Evolutionary conservation across 148 eudicot species (phyloP).

Genomic region (Heliosperma pusillum): DNA sequence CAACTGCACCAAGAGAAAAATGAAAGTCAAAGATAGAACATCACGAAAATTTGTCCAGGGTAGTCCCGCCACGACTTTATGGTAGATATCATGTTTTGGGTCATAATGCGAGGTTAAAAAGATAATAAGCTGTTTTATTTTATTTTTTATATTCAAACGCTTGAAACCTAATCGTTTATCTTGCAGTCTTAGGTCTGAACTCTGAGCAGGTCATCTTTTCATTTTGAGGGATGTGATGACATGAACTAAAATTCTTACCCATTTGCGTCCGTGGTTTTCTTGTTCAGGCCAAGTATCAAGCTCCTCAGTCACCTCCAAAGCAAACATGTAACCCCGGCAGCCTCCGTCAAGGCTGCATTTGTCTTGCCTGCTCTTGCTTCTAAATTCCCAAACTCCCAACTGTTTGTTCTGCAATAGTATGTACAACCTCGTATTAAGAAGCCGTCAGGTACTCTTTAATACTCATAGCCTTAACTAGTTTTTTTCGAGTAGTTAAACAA

Average conservation of each 20-base stretch:
- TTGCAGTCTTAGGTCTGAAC: background rate
- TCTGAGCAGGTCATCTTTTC: too few species aligned
- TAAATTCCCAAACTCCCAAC: constrained; percentile 53
- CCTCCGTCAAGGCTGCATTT: constrained; percentile 39
- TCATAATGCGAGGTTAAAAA: too few species aligned
- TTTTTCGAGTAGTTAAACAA: too few species aligned
- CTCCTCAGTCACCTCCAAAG: constrained; percentile 52
- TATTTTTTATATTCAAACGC: background rate
- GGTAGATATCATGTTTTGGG: too few species aligned
- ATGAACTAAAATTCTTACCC: constrained; percentile 32
- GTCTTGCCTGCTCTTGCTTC: constrained; percentile 50
- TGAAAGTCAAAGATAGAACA: background rate
- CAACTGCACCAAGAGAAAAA: constrained; percentile 20
- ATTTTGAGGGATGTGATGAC: background rate
- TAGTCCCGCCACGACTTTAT: too few species aligned
- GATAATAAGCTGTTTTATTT: too few species aligned
- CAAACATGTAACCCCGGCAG: constrained; percentile 50
- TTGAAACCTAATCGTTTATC: background rate
- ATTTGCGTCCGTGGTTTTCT: constrained; percentile 39
- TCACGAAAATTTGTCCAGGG: too few species aligned
- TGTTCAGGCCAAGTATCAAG: constrained; percentile 56
- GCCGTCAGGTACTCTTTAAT: background rate
- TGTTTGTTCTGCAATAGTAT: constrained; percentile 22
- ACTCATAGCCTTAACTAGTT: too few species aligned
- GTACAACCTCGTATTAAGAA: background rate